Conservation (phyloP, 305 asterid species). For the Fraxinus sp. region DNA sequence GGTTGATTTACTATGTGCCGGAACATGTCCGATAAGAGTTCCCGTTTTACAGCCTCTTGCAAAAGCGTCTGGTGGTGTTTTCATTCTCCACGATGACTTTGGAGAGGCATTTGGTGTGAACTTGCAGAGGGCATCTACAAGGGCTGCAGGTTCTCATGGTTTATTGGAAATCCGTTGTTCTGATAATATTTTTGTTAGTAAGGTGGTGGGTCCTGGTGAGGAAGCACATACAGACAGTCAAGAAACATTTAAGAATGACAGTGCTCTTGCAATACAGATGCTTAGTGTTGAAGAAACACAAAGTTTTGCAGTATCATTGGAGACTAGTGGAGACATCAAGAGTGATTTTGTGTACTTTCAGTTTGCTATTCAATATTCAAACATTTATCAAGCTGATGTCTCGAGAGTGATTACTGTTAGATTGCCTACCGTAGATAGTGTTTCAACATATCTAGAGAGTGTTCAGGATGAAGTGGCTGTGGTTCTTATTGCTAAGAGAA, state of each 20-base stretch:
- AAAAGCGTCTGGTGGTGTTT: conserved; percentile 81
- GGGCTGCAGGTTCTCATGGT: conserved; percentile 94
- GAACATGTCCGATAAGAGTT: conserved; percentile 87
- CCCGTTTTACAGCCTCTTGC: conserved; percentile 83
- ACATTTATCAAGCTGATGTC: conserved; percentile 78
- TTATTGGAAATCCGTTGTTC: conserved; percentile 85
- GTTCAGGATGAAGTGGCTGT: conserved; percentile 91
- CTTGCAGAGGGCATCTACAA: conserved; percentile 82
- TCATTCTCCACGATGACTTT: conserved; percentile 84
- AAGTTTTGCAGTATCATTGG: conserved; percentile 75
- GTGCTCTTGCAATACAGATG: conserved; percentile 68
- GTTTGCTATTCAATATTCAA: conserved; percentile 68
- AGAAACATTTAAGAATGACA: conserved; percentile 60
- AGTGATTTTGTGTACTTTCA: conserved; percentile 86
- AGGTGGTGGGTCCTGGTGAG: conserved; percentile 94
- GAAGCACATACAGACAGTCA: conserved; percentile 66
- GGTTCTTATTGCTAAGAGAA: conserved; percentile 80
- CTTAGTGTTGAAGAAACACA: conserved; percentile 88
- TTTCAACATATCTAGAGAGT: conserved; percentile 77
- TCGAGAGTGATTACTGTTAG: conserved; percentile 81
- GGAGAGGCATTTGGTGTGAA: conserved; percentile 98
- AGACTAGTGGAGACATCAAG: conserved; percentile 71
- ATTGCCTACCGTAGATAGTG: conserved; percentile 79
- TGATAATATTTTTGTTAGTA: conserved; percentile 71
- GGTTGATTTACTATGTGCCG: conserved; percentile 85